Percentiles rank a stretch among this genome's conserved stretches.
phyloP scores from a whole-genome alignment of 75 land plant species.

The Cryptomeria japonica region DNA sequence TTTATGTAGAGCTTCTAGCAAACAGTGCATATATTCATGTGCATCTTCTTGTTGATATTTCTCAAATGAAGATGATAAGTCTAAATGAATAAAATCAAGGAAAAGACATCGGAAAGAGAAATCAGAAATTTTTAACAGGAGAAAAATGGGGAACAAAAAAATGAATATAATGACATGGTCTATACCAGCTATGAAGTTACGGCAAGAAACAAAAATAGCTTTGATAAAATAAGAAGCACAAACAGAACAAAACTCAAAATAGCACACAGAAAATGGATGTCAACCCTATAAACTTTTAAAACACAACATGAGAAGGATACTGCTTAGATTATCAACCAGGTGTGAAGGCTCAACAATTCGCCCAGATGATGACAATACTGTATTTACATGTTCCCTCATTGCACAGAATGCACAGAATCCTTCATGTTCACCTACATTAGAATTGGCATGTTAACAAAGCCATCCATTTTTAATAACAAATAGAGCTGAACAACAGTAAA shows the following conservation, averaged over 20 bases:
- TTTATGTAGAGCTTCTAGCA: slow-evolving; percentile 68
- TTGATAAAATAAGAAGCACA: not conserved
- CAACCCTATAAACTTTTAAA: not conserved
- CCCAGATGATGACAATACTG: slow-evolving; percentile 41
- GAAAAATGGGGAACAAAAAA: not conserved
- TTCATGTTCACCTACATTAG: slow-evolving; percentile 43
- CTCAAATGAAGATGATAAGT: slow-evolving; percentile 50
- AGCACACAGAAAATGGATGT: not conserved
- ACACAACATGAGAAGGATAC: slow-evolving; percentile 17
- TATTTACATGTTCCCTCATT: slow-evolving; percentile 50
- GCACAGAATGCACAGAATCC: slow-evolving; percentile 79
- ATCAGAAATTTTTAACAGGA: not conserved
- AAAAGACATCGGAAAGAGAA: slow-evolving; percentile 17
- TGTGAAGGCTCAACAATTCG: slow-evolving; percentile 37
- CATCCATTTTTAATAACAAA: not conserved
- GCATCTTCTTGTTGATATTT: slow-evolving; percentile 83
- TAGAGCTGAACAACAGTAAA: not conserved
- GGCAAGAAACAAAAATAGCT: not conserved
- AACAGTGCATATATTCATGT: slow-evolving; percentile 78
- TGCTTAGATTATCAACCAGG: slow-evolving; percentile 43
- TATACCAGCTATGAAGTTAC: not conserved
- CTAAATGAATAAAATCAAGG: slow-evolving; percentile 21
- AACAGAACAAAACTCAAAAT: not conserved
- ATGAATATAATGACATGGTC: not conserved
- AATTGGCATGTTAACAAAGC: not conserved